phyloP scores from a whole-genome alignment of 768 basidiomycete species.

The Mycena olivaceomarginata region DNA sequence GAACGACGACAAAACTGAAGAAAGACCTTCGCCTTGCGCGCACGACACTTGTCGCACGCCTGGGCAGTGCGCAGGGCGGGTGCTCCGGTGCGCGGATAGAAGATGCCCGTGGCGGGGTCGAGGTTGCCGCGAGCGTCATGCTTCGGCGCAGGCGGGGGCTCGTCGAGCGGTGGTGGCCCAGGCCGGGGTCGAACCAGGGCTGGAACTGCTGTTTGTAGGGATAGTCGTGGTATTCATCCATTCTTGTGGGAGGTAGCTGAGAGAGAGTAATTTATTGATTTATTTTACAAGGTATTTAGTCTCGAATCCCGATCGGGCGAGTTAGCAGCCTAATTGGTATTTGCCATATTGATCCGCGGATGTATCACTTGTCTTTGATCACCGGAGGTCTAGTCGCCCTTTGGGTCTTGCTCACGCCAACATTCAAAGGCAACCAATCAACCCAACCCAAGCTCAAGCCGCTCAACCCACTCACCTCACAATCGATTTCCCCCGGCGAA shows the following conservation, averaged over 20 bases:
- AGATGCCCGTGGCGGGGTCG: slow-evolving; percentile 78
- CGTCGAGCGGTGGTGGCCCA: too few species aligned
- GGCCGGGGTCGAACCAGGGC: too few species aligned
- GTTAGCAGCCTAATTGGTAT: neutral
- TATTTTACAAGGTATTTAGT: neutral
- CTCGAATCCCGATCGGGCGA: too few species aligned
- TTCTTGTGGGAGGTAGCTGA: too few species aligned
- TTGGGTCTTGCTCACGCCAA: too few species aligned
- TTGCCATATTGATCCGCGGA: neutral
- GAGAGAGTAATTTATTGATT: neutral
- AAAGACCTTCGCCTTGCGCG: slow-evolving; percentile 67
- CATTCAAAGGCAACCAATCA: neutral
- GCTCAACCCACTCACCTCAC: neutral
- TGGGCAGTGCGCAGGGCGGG: slow-evolving; percentile 80
- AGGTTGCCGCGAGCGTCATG: slow-evolving; percentile 65
- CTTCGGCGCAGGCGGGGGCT: too few species aligned
- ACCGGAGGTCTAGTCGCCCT: neutral
- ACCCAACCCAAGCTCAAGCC: neutral
- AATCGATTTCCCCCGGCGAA: neutral
- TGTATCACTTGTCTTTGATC: neutral
- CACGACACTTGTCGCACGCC: slow-evolving; percentile 85
- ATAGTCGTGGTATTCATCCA: too few species aligned
- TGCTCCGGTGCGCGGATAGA: slow-evolving; percentile 78
- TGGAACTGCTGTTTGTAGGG: too few species aligned
- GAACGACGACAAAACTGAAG: slow-evolving; percentile 43